These are phyloP conservation scores for Fusarium sp. DNA, from an alignment of 2,329 filamentous ascomycete genomes.

Conservation along the genomic window DNA sequence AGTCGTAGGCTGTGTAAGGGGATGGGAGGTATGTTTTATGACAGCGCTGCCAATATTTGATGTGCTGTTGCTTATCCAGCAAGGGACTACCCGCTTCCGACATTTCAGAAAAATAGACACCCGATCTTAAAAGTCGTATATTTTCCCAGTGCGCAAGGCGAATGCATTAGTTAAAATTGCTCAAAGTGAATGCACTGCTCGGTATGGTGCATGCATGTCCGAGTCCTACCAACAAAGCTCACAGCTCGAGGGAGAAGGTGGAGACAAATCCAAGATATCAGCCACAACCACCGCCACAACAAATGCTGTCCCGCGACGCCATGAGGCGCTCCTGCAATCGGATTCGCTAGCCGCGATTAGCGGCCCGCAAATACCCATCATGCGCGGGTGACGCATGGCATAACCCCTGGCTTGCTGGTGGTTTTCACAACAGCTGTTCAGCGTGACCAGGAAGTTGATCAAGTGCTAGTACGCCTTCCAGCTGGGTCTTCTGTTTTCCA, in stretches of 20 bases:
- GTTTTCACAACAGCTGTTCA: conserved; percentile 12
- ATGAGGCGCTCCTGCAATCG: conserved; percentile 10
- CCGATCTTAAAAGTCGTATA: neutral
- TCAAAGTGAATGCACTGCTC: neutral
- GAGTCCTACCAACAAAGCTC: conserved; percentile 9
- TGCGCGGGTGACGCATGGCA: conserved; percentile 33
- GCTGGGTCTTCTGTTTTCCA: neutral
- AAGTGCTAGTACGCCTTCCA: conserved; percentile 4
- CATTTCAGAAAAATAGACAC: conserved; percentile 3
- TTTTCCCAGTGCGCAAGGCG: no score
- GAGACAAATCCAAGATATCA: neutral
- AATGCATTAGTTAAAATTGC: neutral
- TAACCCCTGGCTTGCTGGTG: conserved; percentile 4
- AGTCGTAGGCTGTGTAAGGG: conserved; percentile 88
- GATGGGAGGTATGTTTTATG: conserved; percentile 82
- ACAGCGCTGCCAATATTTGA: conserved; percentile 94
- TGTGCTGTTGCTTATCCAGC: conserved; percentile 73
- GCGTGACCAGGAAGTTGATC: conserved; percentile 26
- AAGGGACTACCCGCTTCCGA: conserved; percentile 37
- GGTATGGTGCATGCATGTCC: neutral
- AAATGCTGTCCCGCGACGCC: neutral
- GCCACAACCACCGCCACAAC: conserved; percentile 18
- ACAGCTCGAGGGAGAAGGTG: neutral
- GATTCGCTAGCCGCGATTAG: conserved; percentile 16
- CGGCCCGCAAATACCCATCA: conserved; percentile 7